phyloP scores from a whole-genome alignment of 1,284 basidiomycete species.

The Leccinum angustisporum region DNA sequence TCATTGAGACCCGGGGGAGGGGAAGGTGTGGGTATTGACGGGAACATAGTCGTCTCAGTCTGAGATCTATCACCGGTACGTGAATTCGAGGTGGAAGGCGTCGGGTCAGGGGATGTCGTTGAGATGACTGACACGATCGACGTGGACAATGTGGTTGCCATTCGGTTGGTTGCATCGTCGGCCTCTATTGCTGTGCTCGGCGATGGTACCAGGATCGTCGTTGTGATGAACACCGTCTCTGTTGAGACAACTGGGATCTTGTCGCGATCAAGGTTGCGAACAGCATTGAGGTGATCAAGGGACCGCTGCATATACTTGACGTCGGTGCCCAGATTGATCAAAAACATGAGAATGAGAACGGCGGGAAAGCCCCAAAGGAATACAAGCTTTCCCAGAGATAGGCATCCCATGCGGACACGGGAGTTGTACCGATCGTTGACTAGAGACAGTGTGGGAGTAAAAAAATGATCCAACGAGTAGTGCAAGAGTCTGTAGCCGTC shows the following conservation, averaged over 20 bases:
- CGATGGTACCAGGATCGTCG: conserved; percentile 32
- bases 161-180: conserved; percentile 6
- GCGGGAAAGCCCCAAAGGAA: conserved; percentile 29
- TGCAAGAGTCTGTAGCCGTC: conserved; percentile 46
- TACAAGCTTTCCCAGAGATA: conserved; percentile 34
- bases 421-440: conserved; percentile 27
- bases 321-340: conserved; percentile 38
- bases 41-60: conserved; percentile 9
- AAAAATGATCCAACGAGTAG: conserved; percentile 54
- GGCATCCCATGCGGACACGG: conserved; percentile 17
- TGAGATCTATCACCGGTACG: conserved; percentile 10
- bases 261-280: conserved; percentile 25
- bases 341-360: conserved; percentile 36
- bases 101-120: conserved; percentile 3
- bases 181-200: conserved; percentile 4
- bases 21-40: conserved; percentile 17
- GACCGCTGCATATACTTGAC: conserved; percentile 38
- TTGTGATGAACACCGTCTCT: conserved; percentile 34
- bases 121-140: conserved; percentile 7
- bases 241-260: conserved; percentile 7
- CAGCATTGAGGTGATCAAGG: conserved; percentile 33
- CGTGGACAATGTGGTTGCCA: conserved; percentile 2
- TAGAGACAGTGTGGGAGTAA: conserved; percentile 52
- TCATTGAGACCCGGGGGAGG: conserved; percentile 16
- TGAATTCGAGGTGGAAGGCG: conserved; percentile 6